Base-by-base conservation (phyloP, 768 basidiomycete species). In the Mycena filopes region DNA sequence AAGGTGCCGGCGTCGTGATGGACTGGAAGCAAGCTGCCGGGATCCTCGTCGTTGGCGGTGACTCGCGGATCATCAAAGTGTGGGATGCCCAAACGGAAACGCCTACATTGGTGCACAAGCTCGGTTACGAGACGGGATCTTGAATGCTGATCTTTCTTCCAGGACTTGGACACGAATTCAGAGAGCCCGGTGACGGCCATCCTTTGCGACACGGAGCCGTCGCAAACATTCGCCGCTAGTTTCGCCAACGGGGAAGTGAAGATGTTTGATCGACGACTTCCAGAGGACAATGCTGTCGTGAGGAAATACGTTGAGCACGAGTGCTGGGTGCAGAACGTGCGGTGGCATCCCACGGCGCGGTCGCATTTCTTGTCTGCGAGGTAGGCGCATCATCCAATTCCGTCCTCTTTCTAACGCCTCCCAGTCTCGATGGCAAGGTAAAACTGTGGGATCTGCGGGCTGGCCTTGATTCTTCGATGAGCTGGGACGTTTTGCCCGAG, bases 11-110 rank as follows among this genome's bases (percentile, higher is more conserved):
- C 0, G 80, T 98, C 53, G 84, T 99, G 29, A 87, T 92, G 64
- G 95, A 97, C 64, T 99, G 98, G 98, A 94, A 93, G 72, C 97
- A 98, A 78, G 83, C 86, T 2, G 85, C 89, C 26, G 98, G 96
- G 0, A 89, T 88, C 28, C 79, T 99, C 36, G 81, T 98, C n/a
- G 89, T 95, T 28, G 94, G 94, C 12, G 98, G 97, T 2, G 97
- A 99, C 78, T 91, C 94, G 40, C 87, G 89, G 61, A 88, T 90
- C 41, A 91, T 99, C 65, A 86, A 95, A 63, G 84, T 96, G 5
- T 99, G 98, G 98, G 96, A 99, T 75, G 97, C 96, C 11, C 90
- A 94, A 68, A 92, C 92, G 2, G 98, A 99, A 75, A 88, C 84
- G 26, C 87, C 89, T 60, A 81, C 90, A 46, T 75, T 91, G 80